Evolutionary conservation across 768 basidiomycete genomes (phyloP), one percentile per base, ranked within the genome.

Genomic region (Trametes gibbosa): DNA sequence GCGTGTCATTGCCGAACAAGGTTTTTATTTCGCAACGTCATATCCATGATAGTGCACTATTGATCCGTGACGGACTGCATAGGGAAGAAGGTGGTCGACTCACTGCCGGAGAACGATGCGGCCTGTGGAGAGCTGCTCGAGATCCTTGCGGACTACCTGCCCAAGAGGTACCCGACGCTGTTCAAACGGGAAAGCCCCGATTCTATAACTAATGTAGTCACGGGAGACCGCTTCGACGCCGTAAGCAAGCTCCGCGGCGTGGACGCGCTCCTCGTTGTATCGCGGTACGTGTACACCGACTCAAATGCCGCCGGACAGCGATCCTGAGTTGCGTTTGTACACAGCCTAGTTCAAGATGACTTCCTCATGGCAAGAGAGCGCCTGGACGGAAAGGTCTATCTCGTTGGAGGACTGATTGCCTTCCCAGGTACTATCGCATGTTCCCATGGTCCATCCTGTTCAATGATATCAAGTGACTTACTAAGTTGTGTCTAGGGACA

Each of bases 301-400:
- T 13, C 16, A 5, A 29, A 23, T 2, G 8, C 16, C 3, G 10
- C 29, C 10, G 5, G 29, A 21, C 9, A 24, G 41, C 3, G 34
- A 16, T 19, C 5, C 51, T 53, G 25, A 42, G 9, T 16, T 12
- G 41, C 39, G 5, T 25, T 39, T 25, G 27, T 35, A 25, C 34
- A 24, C 21, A 74, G 73, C 2, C 64, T 75, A 0, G 70, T 71
- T 0, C 68, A 74, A 53, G 69, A 71, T 43, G 74, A 75, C 54
- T 75, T 75, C 63, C 55, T 75, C 16, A 75, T 75, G 74, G 73
- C 57, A 0, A 50, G 68, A 4, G 73, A 73, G 47, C 68, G 74
- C 1, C 70, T 69, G 10, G 72, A 75, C 46, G 74, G 74, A 0
- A 66, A 73, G 59, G 60, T 74, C 16, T 75, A 75, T 52, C 73